These are phyloP conservation scores for Linum lewisii DNA, from an alignment of 345 rosid genomes.

Conservation along the genomic window DNA sequence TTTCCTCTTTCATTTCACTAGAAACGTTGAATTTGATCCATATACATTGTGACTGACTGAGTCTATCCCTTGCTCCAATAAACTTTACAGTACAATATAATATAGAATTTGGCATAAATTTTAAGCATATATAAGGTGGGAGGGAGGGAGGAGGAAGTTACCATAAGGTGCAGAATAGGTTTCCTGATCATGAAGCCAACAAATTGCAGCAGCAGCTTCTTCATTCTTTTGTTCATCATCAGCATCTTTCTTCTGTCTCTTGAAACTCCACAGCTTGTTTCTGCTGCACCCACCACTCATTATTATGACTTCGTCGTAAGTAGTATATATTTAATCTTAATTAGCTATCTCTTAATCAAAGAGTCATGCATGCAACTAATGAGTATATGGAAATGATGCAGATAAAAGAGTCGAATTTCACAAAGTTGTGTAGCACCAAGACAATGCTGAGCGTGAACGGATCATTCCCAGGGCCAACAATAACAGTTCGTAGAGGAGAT, in stretches of 20 bases:
- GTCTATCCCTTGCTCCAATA: too few species aligned
- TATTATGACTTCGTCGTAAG: neutral
- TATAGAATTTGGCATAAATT: too few species aligned
- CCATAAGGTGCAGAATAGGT: too few species aligned
- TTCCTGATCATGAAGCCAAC: neutral
- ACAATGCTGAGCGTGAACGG: constrained; percentile 29
- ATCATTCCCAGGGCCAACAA: constrained; percentile 25
- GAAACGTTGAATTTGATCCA: too few species aligned
- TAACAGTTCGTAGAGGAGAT: constrained; percentile 31
- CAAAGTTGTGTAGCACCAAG: constrained; percentile 25
- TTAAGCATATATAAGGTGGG: too few species aligned
- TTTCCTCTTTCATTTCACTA: too few species aligned
- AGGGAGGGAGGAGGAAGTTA: neutral
- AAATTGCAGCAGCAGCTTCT: neutral
- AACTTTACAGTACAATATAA: too few species aligned
- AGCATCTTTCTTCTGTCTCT: neutral
- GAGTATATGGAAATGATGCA: constrained; percentile 8
- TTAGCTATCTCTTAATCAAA: too few species aligned
- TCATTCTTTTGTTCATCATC: neutral
- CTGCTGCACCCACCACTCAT: neutral
- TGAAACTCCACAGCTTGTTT: neutral
- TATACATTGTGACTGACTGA: too few species aligned
- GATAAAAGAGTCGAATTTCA: constrained; percentile 22
- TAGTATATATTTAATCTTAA: too few species aligned
- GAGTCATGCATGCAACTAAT: too few species aligned